Percentiles rank a stretch among this genome's conserved stretches.
Conservation (phyloP, 495 filamentous ascomycete genomes). For the Aspergillus hancockii region DNA sequence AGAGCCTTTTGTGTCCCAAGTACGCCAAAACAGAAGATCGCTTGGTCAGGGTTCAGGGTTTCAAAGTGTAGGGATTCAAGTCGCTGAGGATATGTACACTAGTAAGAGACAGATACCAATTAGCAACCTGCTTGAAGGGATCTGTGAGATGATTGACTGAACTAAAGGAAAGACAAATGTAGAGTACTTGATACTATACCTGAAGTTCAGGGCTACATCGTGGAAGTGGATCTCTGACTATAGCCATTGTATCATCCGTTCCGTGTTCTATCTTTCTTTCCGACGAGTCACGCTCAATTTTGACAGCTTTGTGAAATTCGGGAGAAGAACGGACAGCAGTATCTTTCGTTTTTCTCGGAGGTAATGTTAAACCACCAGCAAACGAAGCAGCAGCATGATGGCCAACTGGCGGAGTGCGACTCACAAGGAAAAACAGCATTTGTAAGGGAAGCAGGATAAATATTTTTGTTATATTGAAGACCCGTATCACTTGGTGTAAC, state of each 20-base stretch:
- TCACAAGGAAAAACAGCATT: not conserved
- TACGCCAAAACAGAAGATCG: constrained; percentile 38
- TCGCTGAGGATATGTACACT: not conserved
- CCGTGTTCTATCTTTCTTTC: not conserved
- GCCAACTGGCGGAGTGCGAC: not conserved
- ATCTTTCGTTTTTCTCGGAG: not conserved
- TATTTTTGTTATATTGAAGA: not conserved
- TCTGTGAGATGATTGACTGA: not conserved
- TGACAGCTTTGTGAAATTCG: not conserved
- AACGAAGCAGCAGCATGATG: not conserved
- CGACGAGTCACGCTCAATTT: not conserved
- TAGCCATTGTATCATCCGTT: not conserved
- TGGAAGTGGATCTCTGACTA: not conserved
- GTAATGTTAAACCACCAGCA: not conserved
- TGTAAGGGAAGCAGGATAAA: not conserved
- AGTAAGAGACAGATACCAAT: not conserved
- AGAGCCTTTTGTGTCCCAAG: constrained; percentile 27
- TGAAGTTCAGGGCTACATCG: not conserved
- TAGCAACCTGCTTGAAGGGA: not conserved
- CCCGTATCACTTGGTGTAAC: not conserved
- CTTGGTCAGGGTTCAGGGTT: constrained; percentile 17
- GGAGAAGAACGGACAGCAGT: not conserved
- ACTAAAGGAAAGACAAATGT: not conserved
- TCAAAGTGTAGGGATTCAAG: constrained; percentile 11
- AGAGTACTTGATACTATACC: not conserved